Evolutionary conservation across 2,329 filamentous ascomycete species (phyloP), one percentile per base, ranked within the genome.

Genomic region (Penicillium sp.): DNA sequence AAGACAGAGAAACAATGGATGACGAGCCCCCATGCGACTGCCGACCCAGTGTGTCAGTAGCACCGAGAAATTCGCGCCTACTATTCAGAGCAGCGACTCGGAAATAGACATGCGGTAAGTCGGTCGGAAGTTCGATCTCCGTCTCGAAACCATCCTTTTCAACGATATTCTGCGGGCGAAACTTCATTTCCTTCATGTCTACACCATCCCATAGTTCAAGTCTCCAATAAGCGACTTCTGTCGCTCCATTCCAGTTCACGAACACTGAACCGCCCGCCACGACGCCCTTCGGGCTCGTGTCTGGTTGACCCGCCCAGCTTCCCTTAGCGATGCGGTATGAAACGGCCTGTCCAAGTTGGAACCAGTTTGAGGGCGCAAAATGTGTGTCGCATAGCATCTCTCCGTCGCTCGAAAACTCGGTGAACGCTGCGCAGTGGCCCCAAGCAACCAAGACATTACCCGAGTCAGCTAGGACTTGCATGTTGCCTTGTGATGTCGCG

Each of bases 321-420:
- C 76, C 80, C 64, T 82, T 83, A 68, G 81, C 81, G 2, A 78
- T 79, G 31, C 84, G 79, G 63, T 87, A 87, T 52, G 80, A 83
- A 64, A 81, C 77, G 3, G 82, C 77, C 16, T 67, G 60, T 3
- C 66, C 66, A 31, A 68, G 63, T 63, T 72, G 47, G 68, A 65
- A 68, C 68, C 63, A 68, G 66, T 56, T 68, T 70, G 58, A 77
- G 54, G 51, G 67, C 47, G 63, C 77, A 64, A 84, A 73, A 63
- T 82, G 81, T 6, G 73, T 76, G 57, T 86, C 81, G 74, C 84
- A 84, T 19, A 86, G 72, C 3, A 80, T 67, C 9, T 76, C 69
- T 9, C 83, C 83, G n/a, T 80, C 76, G 1, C 72, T 62, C 0
- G 74, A 74, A 62, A 81, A 83, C 62, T 85, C 82, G 13, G 76